Evolutionary conservation across 2,329 filamentous ascomycete genomes (phyloP).

Genomic region (Rasamsonia emersonii): DNA sequence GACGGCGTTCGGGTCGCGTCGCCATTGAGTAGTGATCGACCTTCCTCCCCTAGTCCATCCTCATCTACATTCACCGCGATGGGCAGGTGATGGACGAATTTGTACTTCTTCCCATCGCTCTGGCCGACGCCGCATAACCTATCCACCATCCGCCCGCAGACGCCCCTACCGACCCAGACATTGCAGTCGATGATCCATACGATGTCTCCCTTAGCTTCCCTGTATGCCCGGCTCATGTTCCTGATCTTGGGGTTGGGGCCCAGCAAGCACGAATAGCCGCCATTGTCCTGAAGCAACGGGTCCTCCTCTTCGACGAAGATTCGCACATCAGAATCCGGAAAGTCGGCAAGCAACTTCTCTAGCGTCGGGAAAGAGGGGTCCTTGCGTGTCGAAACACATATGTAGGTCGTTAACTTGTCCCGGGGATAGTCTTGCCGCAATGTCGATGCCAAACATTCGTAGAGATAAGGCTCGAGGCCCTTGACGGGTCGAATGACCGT

Average conservation of each 20-base stretch:
- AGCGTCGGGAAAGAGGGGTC: constrained; percentile 75
- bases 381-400: constrained; percentile 66
- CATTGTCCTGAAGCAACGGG: constrained; percentile 52
- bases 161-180: constrained; percentile 76
- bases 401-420: constrained; percentile 66
- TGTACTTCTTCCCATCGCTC: constrained; percentile 50
- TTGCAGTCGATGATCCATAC: constrained; percentile 97
- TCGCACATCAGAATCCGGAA: constrained; percentile 60
- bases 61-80: constrained; percentile 66
- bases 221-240: constrained; percentile 88
- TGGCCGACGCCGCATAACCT: constrained; percentile 61
- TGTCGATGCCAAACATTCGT: constrained; percentile 82
- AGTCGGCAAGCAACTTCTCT: constrained; percentile 61
- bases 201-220: constrained; percentile 78
- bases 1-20: constrained; percentile 2
- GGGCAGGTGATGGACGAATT: constrained; percentile 92
- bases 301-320: constrained; percentile 79
- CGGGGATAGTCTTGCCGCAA: constrained; percentile 74
- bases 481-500: constrained; percentile 92
- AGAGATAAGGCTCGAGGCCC: constrained; percentile 79
- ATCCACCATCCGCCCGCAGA: constrained; percentile 82
- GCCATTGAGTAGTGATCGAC: constrained; percentile 16
- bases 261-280: constrained; percentile 49
- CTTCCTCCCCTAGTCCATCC: constrained; percentile 17
- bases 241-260: constrained; percentile 98